phyloP scores from a whole-genome alignment of 768 basidiomycete species.

The Phanerochaete sordida region DNA sequence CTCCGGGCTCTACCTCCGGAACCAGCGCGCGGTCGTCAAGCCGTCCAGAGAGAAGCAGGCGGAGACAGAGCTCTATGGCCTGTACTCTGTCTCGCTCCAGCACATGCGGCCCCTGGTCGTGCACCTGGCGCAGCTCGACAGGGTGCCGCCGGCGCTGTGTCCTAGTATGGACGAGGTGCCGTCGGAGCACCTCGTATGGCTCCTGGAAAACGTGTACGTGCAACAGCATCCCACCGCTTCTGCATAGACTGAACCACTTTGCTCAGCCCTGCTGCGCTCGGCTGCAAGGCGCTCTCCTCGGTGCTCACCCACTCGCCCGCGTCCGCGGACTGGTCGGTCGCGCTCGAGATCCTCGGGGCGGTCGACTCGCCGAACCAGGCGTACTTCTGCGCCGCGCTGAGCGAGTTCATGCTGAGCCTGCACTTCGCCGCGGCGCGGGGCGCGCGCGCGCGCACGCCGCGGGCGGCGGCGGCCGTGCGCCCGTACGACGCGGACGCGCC shows the following conservation, averaged over 20 bases:
- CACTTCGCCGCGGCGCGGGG: no score
- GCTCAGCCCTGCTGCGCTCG: not conserved
- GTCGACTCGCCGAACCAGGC: not conserved
- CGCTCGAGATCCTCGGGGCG: not conserved
- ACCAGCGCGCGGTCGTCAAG: not conserved
- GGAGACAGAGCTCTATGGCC: not conserved
- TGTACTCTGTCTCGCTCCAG: not conserved
- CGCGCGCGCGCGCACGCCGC: not conserved
- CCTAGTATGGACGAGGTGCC: not conserved
- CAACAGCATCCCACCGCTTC: not conserved
- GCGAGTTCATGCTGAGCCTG: not conserved
- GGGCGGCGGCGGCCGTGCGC: not conserved
- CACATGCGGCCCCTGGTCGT: not conserved
- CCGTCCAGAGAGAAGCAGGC: not conserved
- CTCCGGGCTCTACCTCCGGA: not conserved
- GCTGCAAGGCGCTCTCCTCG: not conserved
- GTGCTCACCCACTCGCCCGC: not conserved
- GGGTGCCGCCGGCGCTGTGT: not conserved
- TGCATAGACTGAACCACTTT: no score
- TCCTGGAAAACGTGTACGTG: constrained; percentile 2
- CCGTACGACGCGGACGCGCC: not conserved
- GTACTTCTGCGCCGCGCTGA: not conserved
- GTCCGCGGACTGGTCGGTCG: not conserved
- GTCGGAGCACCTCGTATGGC: not conserved
- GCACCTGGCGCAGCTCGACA: not conserved